Evolutionary conservation across 331 rosid genomes (phyloP), one percentile per base, ranked within the genome.

Genomic region (Acacia pycnantha): DNA sequence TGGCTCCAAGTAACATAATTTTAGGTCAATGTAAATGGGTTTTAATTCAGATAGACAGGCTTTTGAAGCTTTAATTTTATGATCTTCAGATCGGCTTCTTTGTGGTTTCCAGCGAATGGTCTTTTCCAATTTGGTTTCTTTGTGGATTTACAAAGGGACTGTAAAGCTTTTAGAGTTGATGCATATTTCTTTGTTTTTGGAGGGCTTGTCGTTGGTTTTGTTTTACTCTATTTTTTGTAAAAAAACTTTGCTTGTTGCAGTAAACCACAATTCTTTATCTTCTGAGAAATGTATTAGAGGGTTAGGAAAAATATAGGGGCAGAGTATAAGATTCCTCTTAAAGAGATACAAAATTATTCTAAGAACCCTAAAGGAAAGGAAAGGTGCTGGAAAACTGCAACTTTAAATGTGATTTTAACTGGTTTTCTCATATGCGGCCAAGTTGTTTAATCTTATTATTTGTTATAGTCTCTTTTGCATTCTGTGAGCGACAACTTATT

Each of bases 401-500:
- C 71, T 58, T 76, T 18, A 56, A 43, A 43, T 41, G 81, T 62
- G 59, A 16, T 18, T 77, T 27, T 77, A 35, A 58, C 46, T 24
- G 62, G 40, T 24, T 41, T 59, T 76, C 29, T 58, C 56, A 22
- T 24, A 40, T 43, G 26, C 10, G 11, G 50, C 15, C 48, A 18
- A 62, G 31, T 62, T 21, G 27, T 81, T 47, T 35, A 68, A 66
- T 41, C 24, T 47, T 37, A 33, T 43, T 59, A 31, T 11, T 53
- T 79, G n/a, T 70, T 50, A 33, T 50, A n/a, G 71, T 65, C 44
- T 51, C 82, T 72, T 73, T 47, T 56, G 33, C 69, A 29, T 79
- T 68, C 79, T 77, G 54, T 73, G 68, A 70, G 75, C 65, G n/a
- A 70, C n/a, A 70, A 75, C 68, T 87, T 18, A 31, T 47, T 74